Evolutionary conservation across 176 grass and related monocot species (phyloP).

Genomic region (Secale cereale): DNA sequence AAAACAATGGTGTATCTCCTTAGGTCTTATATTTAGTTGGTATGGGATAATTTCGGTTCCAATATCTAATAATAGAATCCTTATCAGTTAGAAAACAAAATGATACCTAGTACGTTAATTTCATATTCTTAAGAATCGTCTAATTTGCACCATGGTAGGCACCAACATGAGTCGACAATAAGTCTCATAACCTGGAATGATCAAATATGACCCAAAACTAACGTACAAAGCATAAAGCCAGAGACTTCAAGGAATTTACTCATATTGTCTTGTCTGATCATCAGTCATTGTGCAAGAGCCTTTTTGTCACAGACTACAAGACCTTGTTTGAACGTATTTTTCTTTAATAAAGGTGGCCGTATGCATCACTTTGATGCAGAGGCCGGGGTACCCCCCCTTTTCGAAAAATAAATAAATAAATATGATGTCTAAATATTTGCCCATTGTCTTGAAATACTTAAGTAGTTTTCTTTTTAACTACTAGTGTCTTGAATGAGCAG

Average conservation of each 20-base stretch:
- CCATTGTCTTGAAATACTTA: neutral
- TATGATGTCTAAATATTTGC: neutral
- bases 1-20: neutral
- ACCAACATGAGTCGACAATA: neutral
- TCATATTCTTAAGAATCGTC: neutral
- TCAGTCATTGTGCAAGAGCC: neutral
- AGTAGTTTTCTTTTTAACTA: neutral
- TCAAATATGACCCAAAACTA: neutral
- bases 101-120: neutral
- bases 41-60: neutral
- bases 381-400: no score
- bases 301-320: no score
- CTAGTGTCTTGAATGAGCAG: neutral
- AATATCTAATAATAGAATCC: neutral
- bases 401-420: no score
- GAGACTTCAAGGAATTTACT: neutral
- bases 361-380: no score
- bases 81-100: neutral
- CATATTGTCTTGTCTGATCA: neutral
- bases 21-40: neutral
- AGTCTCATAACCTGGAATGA: neutral
- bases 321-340: no score
- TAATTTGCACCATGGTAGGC: neutral
- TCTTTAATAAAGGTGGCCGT: no score
- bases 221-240: neutral